Evolutionary conservation across 2,329 filamentous ascomycete genomes (phyloP).

Genomic region (Coccinonectria pachysandricola): DNA sequence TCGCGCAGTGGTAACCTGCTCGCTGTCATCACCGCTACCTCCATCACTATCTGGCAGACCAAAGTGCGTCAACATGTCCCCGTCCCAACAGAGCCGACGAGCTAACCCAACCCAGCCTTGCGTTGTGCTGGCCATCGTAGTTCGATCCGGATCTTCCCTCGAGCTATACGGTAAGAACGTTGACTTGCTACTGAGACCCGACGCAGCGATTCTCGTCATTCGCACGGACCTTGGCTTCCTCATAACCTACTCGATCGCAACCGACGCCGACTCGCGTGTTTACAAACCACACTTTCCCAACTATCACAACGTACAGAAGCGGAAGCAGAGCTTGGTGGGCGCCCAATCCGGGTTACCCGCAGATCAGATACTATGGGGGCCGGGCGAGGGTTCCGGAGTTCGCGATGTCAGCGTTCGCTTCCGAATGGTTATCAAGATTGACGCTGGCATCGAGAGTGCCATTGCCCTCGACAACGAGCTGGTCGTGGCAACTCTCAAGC

Average conservation of each 20-base stretch:
- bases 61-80: slow-evolving; percentile 53
- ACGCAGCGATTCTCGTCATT: slow-evolving; percentile 84
- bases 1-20: slow-evolving; percentile 75
- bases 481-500: slow-evolving; percentile 82
- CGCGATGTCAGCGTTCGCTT: slow-evolving; percentile 85
- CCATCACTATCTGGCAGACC: slow-evolving; percentile 92
- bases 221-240: slow-evolving; percentile 79
- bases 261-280: slow-evolving; percentile 69
- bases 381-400: slow-evolving; percentile 73
- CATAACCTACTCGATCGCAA: slow-evolving; percentile 87
- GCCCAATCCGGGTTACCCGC: slow-evolving; percentile 44
- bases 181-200: slow-evolving; percentile 75
- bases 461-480: slow-evolving; percentile 88
- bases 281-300: slow-evolving; percentile 75
- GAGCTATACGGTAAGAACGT: slow-evolving; percentile 77
- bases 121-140: slow-evolving; percentile 73
- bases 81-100: neutral
- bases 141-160: slow-evolving; percentile 72
- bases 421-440: slow-evolving; percentile 95
- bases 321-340: slow-evolving; percentile 50
- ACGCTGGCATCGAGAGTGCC: slow-evolving; percentile 83
- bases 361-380: slow-evolving; percentile 58
- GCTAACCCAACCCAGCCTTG: slow-evolving; percentile 53
- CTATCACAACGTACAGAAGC: slow-evolving; percentile 51
- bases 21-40: slow-evolving; percentile 73